These are phyloP conservation scores for Naganishia friedmannii DNA, from an alignment of 768 basidiomycete species.

Conservation along the genomic window DNA sequence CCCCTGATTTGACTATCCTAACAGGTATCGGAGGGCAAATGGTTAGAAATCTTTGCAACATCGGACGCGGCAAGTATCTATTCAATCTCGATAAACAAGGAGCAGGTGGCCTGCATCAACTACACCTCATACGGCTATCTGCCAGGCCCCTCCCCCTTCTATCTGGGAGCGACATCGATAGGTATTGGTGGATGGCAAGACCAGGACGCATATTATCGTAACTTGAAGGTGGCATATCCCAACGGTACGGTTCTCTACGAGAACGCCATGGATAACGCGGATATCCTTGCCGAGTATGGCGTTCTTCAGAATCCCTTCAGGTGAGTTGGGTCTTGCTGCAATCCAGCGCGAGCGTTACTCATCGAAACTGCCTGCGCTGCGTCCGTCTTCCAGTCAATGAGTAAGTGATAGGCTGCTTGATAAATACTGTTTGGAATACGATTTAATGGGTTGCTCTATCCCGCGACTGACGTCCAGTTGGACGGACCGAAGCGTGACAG, in stretches of 20 bases:
- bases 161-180: background rate
- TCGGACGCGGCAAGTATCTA: background rate
- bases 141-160: background rate
- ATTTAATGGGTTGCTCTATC: background rate
- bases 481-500: slow-evolving; percentile 4
- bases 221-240: background rate
- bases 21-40: background rate
- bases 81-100: background rate
- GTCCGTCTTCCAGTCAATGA: background rate
- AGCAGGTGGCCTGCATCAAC: background rate
- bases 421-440: background rate
- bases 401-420: background rate
- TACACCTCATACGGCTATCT: background rate
- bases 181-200: background rate
- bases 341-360: background rate
- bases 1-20: background rate
- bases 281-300: background rate
- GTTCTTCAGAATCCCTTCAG: background rate
- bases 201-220: background rate
- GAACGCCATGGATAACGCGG: background rate
- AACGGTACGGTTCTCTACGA: background rate
- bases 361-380: background rate
- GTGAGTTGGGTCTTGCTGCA: background rate
- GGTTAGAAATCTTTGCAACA: background rate
- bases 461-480: background rate